Conservation (phyloP, 208 protist genomes). For the Trypanosomatidae sp. region DNA sequence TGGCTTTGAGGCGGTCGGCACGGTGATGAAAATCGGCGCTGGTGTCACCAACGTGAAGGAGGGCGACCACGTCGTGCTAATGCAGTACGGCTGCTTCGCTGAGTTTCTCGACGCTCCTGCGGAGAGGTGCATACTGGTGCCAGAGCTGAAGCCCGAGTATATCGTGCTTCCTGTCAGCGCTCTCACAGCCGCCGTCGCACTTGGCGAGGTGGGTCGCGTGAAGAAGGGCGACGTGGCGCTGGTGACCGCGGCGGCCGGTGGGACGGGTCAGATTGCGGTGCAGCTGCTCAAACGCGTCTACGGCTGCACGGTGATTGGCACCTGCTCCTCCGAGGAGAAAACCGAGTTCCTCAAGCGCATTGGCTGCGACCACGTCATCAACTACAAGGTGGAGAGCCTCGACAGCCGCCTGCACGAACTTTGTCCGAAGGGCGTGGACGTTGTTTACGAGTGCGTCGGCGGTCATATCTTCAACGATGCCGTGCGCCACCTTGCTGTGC, state of each 20-base stretch:
- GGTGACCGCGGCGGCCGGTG: constrained; percentile 85
- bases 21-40: constrained; percentile 45
- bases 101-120: constrained; percentile 36
- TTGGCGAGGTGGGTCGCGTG: constrained; percentile 43
- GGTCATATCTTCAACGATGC: constrained; percentile 75
- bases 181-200: constrained; percentile 68
- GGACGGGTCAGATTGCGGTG: constrained; percentile 85
- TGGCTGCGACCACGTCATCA: constrained; percentile 82
- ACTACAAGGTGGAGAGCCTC: constrained; percentile 78
- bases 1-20: constrained; percentile 76
- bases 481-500: constrained; percentile 60
- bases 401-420: constrained; percentile 41
- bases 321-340: constrained; percentile 74
- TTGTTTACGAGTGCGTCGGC: constrained; percentile 88
- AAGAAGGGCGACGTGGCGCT: constrained; percentile 64
- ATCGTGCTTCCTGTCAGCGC: constrained; percentile 40
- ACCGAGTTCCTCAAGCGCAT: constrained; percentile 69
- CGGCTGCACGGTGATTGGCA: constrained; percentile 85
- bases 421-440: constrained; percentile 72
- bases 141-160: constrained; percentile 40
- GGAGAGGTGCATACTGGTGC: constrained; percentile 30
- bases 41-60: constrained; percentile 39
- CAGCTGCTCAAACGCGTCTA: constrained; percentile 89
- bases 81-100: constrained; percentile 59
- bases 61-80: constrained; percentile 43